Base-by-base conservation (phyloP, 2,329 filamentous ascomycete species). In the Gaeumannomyces tritici region DNA sequence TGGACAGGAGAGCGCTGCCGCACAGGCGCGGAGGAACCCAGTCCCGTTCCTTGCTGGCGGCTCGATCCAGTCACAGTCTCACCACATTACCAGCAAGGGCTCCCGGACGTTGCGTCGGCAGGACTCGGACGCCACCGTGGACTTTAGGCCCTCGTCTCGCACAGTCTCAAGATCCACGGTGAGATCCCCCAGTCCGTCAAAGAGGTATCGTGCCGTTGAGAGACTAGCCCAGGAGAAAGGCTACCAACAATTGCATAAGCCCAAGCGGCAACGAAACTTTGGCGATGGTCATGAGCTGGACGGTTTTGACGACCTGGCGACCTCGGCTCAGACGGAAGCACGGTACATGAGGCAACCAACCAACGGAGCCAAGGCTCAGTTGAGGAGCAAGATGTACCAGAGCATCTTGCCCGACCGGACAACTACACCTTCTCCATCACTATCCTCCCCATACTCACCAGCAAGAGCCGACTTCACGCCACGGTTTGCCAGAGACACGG, bases 221-320 rank as follows among this genome's bases (percentile, higher is more conserved):
- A 77, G 75, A 67, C 67, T 73, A 59, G 71, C 72, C 12, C 70
- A 74, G 55, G 82, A 81, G 58, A 80, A 80, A 54, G 75, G 76
- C 6, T 84, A 80, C 79, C 85, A 89, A 67, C 87, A 89, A 58
- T 76, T 96, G 64, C 93, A 84, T 65, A 89, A 88, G 72, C 91
- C 91, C 3, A 81, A 84, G 47, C 81, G 86, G 55, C 80, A 81
- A 64, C 83, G 87, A 57, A 86, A 90, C 69, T 99, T 96, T 76
- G 95, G 95, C 15, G 91, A 97, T 73, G 95, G 95, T 21, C 89
- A 89, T 64, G 95, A 99, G 74, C 81, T 99, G 42, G 93, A 98
- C 68, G 87, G 84, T 2, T 98, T 99, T 72, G 95, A 99, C 72
- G 95, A 99, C 74, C 78, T 99, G 62, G 93, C 93, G 1, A 98